Evolutionary conservation across 305 asterid genomes (phyloP), one percentile per base, ranked within the genome.

Genomic region (Fraxinus platypoda): DNA sequence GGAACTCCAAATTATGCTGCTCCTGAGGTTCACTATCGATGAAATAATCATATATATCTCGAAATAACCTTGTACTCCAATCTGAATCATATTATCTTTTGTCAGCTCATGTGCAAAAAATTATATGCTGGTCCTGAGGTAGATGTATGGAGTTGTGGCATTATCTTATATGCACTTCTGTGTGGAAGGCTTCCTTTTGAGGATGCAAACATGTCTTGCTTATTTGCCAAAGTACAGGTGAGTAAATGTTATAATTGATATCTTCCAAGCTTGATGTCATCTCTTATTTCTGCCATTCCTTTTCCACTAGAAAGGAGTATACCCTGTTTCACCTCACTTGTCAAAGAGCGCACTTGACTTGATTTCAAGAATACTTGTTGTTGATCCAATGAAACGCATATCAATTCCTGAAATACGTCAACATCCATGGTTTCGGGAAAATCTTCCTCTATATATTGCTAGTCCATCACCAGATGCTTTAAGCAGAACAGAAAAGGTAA

Each of bases 1-100:
- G 97, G 97, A 74, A 90, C 92, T 83, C 94, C 93, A 35, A 91
- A 90, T 79, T 92, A 91, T 71, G 97, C 97, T 19, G 97, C 97
- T 73, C 97, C 97, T n/a, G 97, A 91, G 97, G 97, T 92, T 75
- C 25, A 37, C 9, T 9, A 31, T 31, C 15, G 64, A 62, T 17
- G 76, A 28, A 38, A 35, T 8, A 9, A 30, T 54, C 68, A 8
- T 11, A n/a, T 30, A 4, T 79, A 17, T 52, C 2, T 68, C 38
- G 5, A 6, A 30, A 21, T 26, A 0, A 38, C 49, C 66, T 34
- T 62, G 12, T 72, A 30, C 76, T 57, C 41, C 28, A 43, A 72
- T 82, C 76, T 79, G 82, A 88, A 72, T 37, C 75, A 8, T 80
- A 75, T 76, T 54, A 41, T 59, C 71, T 72, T 81, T 76, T 23